Evolutionary conservation across 2,329 filamentous ascomycete genomes (phyloP).

Genomic region (Monosporascus sp.): DNA sequence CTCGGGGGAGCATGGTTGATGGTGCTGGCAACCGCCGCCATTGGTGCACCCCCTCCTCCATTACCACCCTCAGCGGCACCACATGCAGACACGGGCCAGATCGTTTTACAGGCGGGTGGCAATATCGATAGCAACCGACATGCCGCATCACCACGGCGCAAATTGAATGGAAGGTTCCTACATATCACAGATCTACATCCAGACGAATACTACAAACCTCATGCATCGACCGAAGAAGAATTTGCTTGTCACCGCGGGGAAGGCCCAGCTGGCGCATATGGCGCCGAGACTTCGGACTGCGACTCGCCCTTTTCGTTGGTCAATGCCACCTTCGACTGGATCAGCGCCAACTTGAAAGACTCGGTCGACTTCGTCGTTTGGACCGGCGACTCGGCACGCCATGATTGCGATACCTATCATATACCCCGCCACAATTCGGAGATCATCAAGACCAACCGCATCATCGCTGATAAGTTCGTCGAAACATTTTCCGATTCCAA

Average conservation of each 20-base stretch:
- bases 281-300: slow-evolving; percentile 82
- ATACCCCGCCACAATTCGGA: slow-evolving; percentile 70
- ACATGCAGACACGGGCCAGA: slow-evolving; percentile 9
- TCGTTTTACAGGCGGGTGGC: slow-evolving; percentile 19
- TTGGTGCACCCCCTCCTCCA: slow-evolving; percentile 16
- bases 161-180: slow-evolving; percentile 70
- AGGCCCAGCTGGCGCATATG: slow-evolving; percentile 74
- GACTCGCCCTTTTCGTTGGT: slow-evolving; percentile 76
- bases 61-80: neutral
- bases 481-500: slow-evolving; percentile 62
- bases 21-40: slow-evolving; percentile 20
- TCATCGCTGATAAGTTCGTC: slow-evolving; percentile 69
- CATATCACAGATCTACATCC: slow-evolving; percentile 94
- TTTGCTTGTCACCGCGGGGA: slow-evolving; percentile 73
- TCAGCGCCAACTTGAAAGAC: slow-evolving; percentile 69
- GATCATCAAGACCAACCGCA: slow-evolving; percentile 71
- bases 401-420: slow-evolving; percentile 74
- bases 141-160: slow-evolving; percentile 26
- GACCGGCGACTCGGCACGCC: slow-evolving; percentile 86
- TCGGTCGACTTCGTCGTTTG: slow-evolving; percentile 84
- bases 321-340: slow-evolving; percentile 88
- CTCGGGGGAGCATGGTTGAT: slow-evolving; percentile 11
- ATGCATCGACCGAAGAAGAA: slow-evolving; percentile 63
- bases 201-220: slow-evolving; percentile 77
- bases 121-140: slow-evolving; percentile 11